These are phyloP conservation scores for Candida tunisiensis DNA, from an alignment of 1,139 yeast species.

Conservation along the genomic window DNA sequence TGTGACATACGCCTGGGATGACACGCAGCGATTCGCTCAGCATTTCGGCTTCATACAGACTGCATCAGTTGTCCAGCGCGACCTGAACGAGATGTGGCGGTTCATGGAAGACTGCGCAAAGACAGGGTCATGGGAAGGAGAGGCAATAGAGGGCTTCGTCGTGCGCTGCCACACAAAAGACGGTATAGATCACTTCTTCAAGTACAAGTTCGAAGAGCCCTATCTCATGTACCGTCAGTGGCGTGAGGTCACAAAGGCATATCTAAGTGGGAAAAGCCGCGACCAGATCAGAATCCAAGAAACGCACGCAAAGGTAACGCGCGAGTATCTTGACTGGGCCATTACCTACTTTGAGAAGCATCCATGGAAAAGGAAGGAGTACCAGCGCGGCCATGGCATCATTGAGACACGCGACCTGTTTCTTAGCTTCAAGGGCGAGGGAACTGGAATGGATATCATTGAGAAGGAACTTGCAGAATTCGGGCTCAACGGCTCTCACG, in stretches of 20 bases:
- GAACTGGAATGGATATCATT: conserved; percentile 24
- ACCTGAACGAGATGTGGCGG: conserved; percentile 25
- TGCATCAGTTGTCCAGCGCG: conserved; percentile 25
- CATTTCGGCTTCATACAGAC: conserved; percentile 52
- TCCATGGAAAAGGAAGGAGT: background rate
- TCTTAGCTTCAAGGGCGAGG: conserved; percentile 29
- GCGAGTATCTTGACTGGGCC: conserved; percentile 52
- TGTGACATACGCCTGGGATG: conserved; percentile 41
- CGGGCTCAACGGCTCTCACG: conserved; percentile 1
- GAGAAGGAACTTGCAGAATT: conserved; percentile 6
- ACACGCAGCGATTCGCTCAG: conserved; percentile 43
- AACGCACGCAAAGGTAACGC: conserved; percentile 42
- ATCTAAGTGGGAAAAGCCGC: conserved; percentile 33
- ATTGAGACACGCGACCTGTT: conserved; percentile 52
- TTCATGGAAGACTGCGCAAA: conserved; percentile 42
- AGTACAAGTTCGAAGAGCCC: conserved; percentile 91
- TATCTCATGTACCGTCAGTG: conserved; percentile 80
- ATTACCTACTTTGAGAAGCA: conserved; percentile 30
- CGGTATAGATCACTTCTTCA: conserved; percentile 53
- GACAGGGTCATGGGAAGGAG: conserved; percentile 54
- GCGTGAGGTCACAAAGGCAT: conserved; percentile 66
- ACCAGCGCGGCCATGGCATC: conserved; percentile 43
- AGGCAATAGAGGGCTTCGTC: conserved; percentile 89
- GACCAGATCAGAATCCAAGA: conserved; percentile 28
- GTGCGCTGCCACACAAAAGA: conserved; percentile 35